These are phyloP conservation scores for Phytopythium aichiense DNA, from an alignment of 352 stramenopile genomes.

Conservation along the genomic window DNA sequence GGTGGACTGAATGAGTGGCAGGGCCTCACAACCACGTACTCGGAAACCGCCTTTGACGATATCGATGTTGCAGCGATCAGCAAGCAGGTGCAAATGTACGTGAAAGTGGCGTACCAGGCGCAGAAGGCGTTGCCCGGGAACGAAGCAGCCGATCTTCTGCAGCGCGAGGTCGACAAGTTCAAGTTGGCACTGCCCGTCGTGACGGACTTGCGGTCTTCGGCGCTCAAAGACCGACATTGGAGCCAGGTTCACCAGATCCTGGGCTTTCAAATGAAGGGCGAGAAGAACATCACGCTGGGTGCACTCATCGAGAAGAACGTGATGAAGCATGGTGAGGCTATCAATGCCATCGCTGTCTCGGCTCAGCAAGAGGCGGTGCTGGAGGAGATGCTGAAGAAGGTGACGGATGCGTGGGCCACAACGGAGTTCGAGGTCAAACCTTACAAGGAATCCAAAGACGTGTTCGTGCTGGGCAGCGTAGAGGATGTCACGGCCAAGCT, in stretches of 20 bases:
- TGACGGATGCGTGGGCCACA: slow-evolving; percentile 85
- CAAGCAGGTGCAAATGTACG: slow-evolving; percentile 88
- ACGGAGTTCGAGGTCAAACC: slow-evolving; percentile 91
- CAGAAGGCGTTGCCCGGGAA: slow-evolving; percentile 87
- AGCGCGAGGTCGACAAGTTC: slow-evolving; percentile 88
- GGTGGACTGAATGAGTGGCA: slow-evolving; percentile 84
- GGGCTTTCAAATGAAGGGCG: slow-evolving; percentile 87
- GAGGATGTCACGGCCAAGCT: slow-evolving; percentile 89
- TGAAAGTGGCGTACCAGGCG: slow-evolving; percentile 84
- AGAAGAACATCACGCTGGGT: slow-evolving; percentile 75
- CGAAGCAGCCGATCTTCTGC: slow-evolving; percentile 75
- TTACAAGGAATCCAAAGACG: slow-evolving; percentile 93
- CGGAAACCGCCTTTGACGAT: slow-evolving; percentile 78
- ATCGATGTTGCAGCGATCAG: slow-evolving; percentile 88
- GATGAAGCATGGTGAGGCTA: slow-evolving; percentile 83
- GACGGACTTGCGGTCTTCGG: slow-evolving; percentile 54
- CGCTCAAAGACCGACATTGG: slow-evolving; percentile 79
- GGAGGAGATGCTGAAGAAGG: slow-evolving; percentile 92
- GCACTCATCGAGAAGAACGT: slow-evolving; percentile 86
- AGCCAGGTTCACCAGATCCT: slow-evolving; percentile 68
- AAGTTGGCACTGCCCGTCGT: slow-evolving; percentile 82
- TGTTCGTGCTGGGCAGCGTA: slow-evolving; percentile 90
- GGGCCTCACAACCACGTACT: slow-evolving; percentile 66
- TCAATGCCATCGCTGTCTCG: slow-evolving; percentile 79
- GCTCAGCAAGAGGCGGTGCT: slow-evolving; percentile 90